Base-by-base conservation (phyloP, 352 stramenopile genomes). In the Phytophthora idaei region DNA sequence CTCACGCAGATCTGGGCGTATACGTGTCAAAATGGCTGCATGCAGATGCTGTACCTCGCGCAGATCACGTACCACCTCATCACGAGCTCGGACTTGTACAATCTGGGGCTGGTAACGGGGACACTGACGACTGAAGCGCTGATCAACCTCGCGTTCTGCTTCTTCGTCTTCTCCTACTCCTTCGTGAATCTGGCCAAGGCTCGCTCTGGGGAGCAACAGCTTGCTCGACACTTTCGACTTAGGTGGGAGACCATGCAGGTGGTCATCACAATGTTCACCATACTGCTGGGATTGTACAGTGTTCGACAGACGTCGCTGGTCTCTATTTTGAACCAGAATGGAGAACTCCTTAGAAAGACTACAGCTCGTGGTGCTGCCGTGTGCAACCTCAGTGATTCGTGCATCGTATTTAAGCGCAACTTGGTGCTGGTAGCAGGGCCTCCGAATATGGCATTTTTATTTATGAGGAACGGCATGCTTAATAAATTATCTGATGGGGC, bases 1-100 rank as follows among this genome's bases (percentile, higher is more conserved):
- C 48, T 74, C 17, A 59, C 55, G 1, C 60, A 69, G 7, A 74
- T 66, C 1, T 69, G 66, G 65, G 65, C 60, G 57, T 71, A 71
- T 17, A 44, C 36, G 2, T 71, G 57, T 32, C 57, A 71, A 36
- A 72, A 59, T 29, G 64, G 64, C 4, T 44, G 47, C 1, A 59
- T 62, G 57, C 52, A 72, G 46, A 42, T 67, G 50, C 29, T 63
- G 8, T 67, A 72, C 32, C 57, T 67, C 5, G 41, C 14, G 3
- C 57, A 72, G 46, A 48, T 72, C 44, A 67, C 39, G 44, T 72
- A 72, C 45, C 64, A 72, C 57, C 17, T 72, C 34, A n/a, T 51
- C 17, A 42, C 17, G 10, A 59, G 32, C 57, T 67, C 64, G 12
- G 57, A 67, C n/a, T 42, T 67, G 64, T 72, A 72, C 17, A 64